Conservation (phyloP, 140 eudicot species). For the Oenanthe javanica region DNA sequence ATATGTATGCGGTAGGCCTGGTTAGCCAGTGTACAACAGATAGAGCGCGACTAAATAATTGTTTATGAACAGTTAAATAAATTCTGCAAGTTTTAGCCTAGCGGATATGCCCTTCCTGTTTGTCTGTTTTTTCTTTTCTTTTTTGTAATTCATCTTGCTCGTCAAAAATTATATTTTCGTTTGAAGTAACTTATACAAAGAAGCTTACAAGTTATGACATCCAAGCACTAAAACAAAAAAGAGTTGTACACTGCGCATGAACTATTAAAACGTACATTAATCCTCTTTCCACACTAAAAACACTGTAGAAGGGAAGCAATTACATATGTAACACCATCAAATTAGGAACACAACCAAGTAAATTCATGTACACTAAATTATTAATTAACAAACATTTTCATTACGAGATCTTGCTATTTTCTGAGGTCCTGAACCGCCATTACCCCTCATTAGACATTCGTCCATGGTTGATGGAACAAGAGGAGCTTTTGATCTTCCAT, state of each 20-base stretch:
- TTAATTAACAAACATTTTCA: constrained; percentile 31
- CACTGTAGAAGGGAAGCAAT: constrained; percentile 23
- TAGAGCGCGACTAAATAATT: no score
- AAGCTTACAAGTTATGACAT: no score
- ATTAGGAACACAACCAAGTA: not conserved
- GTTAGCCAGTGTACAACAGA: no score
- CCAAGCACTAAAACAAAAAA: no score
- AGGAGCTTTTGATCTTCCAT: constrained; percentile 51
- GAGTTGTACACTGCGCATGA: not conserved
- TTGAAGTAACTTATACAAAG: no score
- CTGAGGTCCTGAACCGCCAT: constrained; percentile 22
- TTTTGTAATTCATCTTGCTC: no score
- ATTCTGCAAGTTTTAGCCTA: no score
- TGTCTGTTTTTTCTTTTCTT: no score
- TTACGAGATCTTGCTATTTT: constrained; percentile 33
- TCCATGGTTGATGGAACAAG: constrained; percentile 57
- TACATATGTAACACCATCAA: constrained; percentile 14
- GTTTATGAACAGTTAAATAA: no score
- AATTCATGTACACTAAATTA: not conserved
- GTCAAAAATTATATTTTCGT: no score
- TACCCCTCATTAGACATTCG: constrained; percentile 47
- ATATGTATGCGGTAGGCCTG: no score
- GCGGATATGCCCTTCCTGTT: no score
- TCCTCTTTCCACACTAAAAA: constrained; percentile 11
- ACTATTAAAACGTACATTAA: not conserved